phyloP scores from a whole-genome alignment of 1,139 yeast genomes.

The Candida glucosophila region DNA sequence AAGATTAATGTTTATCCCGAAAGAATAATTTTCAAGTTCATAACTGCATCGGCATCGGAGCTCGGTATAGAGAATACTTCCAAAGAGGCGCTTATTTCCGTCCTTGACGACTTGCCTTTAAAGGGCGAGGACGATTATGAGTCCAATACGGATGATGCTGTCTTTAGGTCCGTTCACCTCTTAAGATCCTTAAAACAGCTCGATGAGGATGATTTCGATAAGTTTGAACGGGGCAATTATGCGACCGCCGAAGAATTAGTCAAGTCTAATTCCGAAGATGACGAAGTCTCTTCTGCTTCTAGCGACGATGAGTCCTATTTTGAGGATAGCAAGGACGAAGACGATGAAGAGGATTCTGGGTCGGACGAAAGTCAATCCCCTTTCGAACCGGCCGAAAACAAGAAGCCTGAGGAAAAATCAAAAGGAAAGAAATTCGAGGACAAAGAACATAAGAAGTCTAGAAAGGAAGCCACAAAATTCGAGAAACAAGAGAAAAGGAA shows the following conservation, averaged over 20 bases:
- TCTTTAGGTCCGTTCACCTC: constrained; percentile 80
- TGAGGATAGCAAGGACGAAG: constrained; percentile 18
- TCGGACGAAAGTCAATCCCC: neutral
- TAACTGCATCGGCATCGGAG: constrained; percentile 38
- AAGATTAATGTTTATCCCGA: constrained; percentile 77
- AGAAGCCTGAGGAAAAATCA: constrained; percentile 18
- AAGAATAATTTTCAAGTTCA: constrained; percentile 68
- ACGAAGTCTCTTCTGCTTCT: constrained; percentile 22
- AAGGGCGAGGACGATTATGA: constrained; percentile 43
- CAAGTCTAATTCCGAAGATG: constrained; percentile 16
- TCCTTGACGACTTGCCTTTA: constrained; percentile 39
- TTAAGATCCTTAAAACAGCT: constrained; percentile 66
- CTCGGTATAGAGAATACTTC: constrained; percentile 28
- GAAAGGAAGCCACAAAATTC: constrained; percentile 78
- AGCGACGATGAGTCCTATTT: constrained; percentile 20
- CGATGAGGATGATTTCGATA: constrained; percentile 83
- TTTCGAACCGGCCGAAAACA: constrained; percentile 17
- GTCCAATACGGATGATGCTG: constrained; percentile 66
- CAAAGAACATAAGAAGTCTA: constrained; percentile 72
- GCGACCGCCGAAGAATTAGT: constrained; percentile 63
- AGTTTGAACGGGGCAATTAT: constrained; percentile 73
- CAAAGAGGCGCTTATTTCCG: constrained; percentile 28
- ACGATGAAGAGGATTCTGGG: constrained; percentile 25
- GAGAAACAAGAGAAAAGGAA: constrained; percentile 84
- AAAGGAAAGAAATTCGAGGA: constrained; percentile 78